These are phyloP conservation scores for Arctium minus DNA, from an alignment of 129 eudicot genomes.

Conservation along the genomic window DNA sequence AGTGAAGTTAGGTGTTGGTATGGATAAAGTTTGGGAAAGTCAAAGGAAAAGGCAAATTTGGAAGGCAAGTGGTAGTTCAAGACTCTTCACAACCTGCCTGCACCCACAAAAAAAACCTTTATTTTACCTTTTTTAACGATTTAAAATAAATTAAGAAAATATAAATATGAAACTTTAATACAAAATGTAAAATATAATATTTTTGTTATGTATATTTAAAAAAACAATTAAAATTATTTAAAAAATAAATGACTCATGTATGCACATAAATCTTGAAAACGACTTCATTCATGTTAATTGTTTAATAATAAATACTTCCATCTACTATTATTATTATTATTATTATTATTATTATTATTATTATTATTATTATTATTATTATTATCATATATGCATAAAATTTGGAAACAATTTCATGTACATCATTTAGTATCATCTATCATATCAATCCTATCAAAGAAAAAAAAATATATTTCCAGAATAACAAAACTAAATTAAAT, in stretches of 20 bases:
- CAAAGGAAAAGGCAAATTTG: conserved; percentile 13
- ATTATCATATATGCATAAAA: no score
- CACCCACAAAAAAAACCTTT: conserved; percentile 26
- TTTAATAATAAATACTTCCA: no score
- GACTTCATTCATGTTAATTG: neutral
- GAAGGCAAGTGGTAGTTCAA: conserved; percentile 12
- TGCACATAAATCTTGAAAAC: neutral
- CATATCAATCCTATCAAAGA: no score
- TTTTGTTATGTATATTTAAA: no score
- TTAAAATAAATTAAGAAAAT: neutral
- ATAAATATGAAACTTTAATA: no score
- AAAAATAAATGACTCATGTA: no score
- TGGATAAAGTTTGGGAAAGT: conserved; percentile 19
- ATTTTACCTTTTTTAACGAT: neutral
- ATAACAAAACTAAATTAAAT: no score
- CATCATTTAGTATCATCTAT: neutral
- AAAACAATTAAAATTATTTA: no score
- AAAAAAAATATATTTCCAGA: no score
- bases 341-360: no score
- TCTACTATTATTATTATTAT: no score
- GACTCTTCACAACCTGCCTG: conserved; percentile 24
- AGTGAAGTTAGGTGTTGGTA: neutral
- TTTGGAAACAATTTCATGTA: neutral
- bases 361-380: no score
- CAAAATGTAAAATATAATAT: neutral